A percentile compares a stretch with the other conserved stretches of the same genome.
Evolutionary conservation across 1,284 basidiomycete species (phyloP).

Genomic region (Bjerkandera adusta): DNA sequence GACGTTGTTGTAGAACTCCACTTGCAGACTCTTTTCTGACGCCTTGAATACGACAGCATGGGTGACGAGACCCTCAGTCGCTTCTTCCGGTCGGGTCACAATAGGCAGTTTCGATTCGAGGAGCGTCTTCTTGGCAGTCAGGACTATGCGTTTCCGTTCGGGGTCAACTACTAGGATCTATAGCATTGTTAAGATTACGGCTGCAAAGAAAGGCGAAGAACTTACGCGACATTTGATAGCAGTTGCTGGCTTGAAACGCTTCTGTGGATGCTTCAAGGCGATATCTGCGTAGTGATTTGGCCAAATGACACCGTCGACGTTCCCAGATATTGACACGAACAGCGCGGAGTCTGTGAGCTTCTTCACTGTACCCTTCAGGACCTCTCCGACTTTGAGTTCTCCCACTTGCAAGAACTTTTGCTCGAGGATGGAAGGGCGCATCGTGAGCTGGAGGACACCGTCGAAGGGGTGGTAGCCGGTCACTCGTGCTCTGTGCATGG

Average conservation of each 20-base stretch:
- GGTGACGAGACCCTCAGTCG: slow-evolving; percentile 70
- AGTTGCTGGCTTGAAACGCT: slow-evolving; percentile 85
- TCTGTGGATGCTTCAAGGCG: slow-evolving; percentile 86
- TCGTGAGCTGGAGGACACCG: slow-evolving; percentile 83
- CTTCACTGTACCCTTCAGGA: slow-evolving; percentile 85
- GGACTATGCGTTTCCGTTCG: slow-evolving; percentile 76
- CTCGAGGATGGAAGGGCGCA: slow-evolving; percentile 82
- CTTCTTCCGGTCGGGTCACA: slow-evolving; percentile 66
- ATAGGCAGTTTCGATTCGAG: slow-evolving; percentile 79
- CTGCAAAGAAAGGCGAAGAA: slow-evolving; percentile 14
- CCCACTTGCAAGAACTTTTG: slow-evolving; percentile 86
- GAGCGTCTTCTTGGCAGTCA: slow-evolving; percentile 93
- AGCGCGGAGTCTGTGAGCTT: slow-evolving; percentile 77
- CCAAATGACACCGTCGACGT: slow-evolving; percentile 91
- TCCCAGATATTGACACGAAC: slow-evolving; percentile 84
- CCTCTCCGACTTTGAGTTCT: slow-evolving; percentile 83
- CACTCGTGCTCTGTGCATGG: slow-evolving; percentile 86
- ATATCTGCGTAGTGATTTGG: slow-evolving; percentile 97
- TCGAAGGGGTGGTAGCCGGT: slow-evolving; percentile 89
- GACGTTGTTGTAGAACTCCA: slow-evolving; percentile 91
- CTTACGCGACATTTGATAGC: slow-evolving; percentile 85
- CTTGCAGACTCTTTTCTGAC: slow-evolving; percentile 74
- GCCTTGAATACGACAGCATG: slow-evolving; percentile 86
- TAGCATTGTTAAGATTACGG: slow-evolving; percentile 12
- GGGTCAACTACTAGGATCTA: slow-evolving; percentile 88